Base-by-base conservation (phyloP, 306 rosid species). In the Fragaria ananassa region DNA sequence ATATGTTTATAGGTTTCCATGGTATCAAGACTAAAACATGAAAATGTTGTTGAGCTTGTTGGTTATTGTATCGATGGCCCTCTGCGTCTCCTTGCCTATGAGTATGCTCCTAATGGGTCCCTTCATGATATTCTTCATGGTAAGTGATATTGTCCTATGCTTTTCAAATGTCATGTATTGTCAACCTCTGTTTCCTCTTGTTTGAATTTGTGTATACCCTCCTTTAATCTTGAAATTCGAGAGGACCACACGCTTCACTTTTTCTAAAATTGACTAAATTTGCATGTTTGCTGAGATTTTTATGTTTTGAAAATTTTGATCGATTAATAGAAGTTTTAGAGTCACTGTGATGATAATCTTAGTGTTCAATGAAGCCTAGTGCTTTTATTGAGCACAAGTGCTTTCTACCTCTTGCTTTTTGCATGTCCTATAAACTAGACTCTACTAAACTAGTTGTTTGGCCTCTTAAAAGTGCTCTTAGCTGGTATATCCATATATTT, bases 111-210 rank as follows among this genome's bases (percentile, higher is more conserved):
- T 50, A 78, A 88, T 18, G 97, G 93, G 19, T 90, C 97, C 69
- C 93, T 92, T 75, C 93, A 92, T 72, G 96, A 90, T 78, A 83
- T 86, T 79, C 85, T 92, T 41, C 96, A 90, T 54, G 96, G 97
- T 88, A 65, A 78, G 84, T 78, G n/a, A 4, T 35, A 56, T 42
- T 42, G 8, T 31, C 10, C 17, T 39, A 2, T 0, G 75, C 10
- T 23, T 31, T 42, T 71, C 7, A 1, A 35, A 71, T 6, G 23
- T 19, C 64, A 19, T 71, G 12, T 47, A 34, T 70, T 39, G 46
- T 31, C 46, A 34, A 34, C 17, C 25, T 34, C 18, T 17, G 27
- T 49, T 70, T 54, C n/a, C 78, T 44, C 19, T 74, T 8, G 8
- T 23, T 5, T 57, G 68, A 60, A 51, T 19, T 21, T 15, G 42